phyloP scores from a whole-genome alignment of 306 rosid species.

The Abrus precatorius region DNA sequence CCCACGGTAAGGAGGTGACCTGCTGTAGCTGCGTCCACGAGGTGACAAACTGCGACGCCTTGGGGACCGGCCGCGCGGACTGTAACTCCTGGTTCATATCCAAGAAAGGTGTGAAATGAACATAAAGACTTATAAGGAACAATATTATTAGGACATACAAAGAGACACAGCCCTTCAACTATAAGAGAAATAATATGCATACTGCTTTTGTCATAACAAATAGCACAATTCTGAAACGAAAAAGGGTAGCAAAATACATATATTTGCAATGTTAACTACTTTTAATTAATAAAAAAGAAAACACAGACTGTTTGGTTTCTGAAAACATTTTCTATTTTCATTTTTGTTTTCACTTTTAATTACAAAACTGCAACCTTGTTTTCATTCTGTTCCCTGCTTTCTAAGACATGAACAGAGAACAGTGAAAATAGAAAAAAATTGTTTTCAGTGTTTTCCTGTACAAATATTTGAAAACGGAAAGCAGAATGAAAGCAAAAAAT shows the following conservation, averaged over 20 bases:
- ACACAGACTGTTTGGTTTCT: background rate
- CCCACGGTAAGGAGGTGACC: conserved; percentile 91
- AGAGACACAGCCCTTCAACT: background rate
- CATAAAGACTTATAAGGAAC: background rate
- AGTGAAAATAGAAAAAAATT: too few relatives aligned
- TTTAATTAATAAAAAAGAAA: background rate
- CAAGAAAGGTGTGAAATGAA: conserved; percentile 36
- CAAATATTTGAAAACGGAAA: too few relatives aligned
- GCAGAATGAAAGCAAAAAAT: too few relatives aligned
- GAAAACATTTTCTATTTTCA: too few relatives aligned
- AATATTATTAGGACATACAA: background rate
- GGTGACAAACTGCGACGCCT: conserved; percentile 94
- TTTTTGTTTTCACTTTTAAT: too few relatives aligned
- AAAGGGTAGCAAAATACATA: background rate
- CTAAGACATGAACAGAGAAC: too few relatives aligned
- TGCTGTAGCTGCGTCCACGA: conserved; percentile 91
- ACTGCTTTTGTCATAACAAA: background rate
- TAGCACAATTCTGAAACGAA: background rate
- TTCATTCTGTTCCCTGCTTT: too few relatives aligned
- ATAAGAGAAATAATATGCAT: background rate
- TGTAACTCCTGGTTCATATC: conserved; percentile 74
- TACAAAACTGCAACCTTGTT: too few relatives aligned
- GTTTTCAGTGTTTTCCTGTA: too few relatives aligned
- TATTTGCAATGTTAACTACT: background rate
- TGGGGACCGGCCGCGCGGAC: conserved; percentile 95